Evolutionary conservation across 2,329 filamentous ascomycete species (phyloP).

Genomic region (Sporothrix protearum): DNA sequence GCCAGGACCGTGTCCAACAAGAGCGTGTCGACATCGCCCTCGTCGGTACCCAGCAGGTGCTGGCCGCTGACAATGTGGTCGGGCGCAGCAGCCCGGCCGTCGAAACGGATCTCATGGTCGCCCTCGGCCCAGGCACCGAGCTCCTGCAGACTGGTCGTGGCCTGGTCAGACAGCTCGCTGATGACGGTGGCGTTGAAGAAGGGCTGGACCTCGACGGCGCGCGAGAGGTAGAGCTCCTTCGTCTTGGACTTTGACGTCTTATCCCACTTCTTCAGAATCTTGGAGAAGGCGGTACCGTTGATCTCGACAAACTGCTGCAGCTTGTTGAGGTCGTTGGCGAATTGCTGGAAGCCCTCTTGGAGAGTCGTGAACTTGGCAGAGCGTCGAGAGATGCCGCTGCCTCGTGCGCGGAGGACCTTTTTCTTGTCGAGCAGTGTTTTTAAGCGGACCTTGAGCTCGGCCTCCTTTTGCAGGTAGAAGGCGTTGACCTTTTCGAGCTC

Average conservation of each 20-base stretch:
- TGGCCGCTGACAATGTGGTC: conserved; percentile 65
- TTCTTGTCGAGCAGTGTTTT: conserved; percentile 95
- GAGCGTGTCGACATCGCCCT: conserved; percentile 84
- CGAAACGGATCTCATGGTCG: conserved; percentile 77
- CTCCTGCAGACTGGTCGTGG: conserved; percentile 91
- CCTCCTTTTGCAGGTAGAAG: conserved; percentile 97
- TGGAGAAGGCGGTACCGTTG: conserved; percentile 95
- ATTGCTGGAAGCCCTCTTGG: conserved; percentile 95
- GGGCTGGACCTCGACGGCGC: conserved; percentile 94
- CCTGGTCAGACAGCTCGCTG: conserved; percentile 92
- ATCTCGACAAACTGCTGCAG: conserved; percentile 98
- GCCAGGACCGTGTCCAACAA: conserved; percentile 81
- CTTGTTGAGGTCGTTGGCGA: conserved; percentile 94
- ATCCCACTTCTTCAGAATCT: conserved; percentile 99
- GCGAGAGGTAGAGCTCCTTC: conserved; percentile 93
- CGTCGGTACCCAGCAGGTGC: conserved; percentile 69
- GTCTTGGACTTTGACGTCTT: conserved; percentile 99
- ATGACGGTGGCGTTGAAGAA: conserved; percentile 98
- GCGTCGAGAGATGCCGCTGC: conserved; percentile 72
- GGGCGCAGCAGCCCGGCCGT: conserved; percentile 42
- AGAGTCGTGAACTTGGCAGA: conserved; percentile 92
- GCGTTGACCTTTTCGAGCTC: conserved; percentile 98
- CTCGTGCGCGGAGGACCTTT: conserved; percentile 77
- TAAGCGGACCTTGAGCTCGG: conserved; percentile 92
- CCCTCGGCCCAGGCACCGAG: conserved; percentile 96